Base-by-base conservation (phyloP, 148 eudicot species). In the Polygonum maritimum region DNA sequence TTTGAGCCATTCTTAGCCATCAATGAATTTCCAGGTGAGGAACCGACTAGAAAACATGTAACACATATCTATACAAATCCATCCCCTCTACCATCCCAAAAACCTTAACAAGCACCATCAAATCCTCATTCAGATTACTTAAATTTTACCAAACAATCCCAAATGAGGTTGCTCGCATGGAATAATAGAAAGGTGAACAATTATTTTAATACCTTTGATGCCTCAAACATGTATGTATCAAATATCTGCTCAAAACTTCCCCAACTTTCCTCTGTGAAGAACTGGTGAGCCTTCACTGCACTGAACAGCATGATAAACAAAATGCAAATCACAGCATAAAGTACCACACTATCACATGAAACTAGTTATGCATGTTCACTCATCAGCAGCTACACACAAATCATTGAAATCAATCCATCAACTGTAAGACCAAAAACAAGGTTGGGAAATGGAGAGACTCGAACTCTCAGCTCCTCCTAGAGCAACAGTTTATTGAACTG, bases 361-460 rank as follows among this genome's bases (percentile, higher is more conserved):
- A 71, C 38, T 57, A 71, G 69, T 33, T 55, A 72, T 58, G 76
- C 49, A 76, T 48, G 15, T 72, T n/a, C 52, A 71, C 18, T 71
- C 48, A 48, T 72, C 54, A 48, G 71, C 44, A 72, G 35, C 54
- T 19, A 41, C 45, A 13, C 52, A 41, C 31, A 26, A 26, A 26
- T 26, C 31, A 26, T 26, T 26, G 31, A 26, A 72, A 72, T 5
- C 26, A 45, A 72, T 26, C 51, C 15, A 38, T 36, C 41, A 44
- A 72, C 47, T 48, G 62, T 39, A 60, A 71, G 67, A 82, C 69
- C 69, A 63, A 44, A 38, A 4, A 67, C 51, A 40, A 76, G 75
- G 80, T 78, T 86, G 98, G 98, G 98, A 95, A 88, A 92, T 95
- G 98, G 98, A 95, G 98, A 95, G 98, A 95, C 87, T 95, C 88